Base-by-base conservation (phyloP, 352 stramenopile genomes). In the Pythium scleroteichum region DNA sequence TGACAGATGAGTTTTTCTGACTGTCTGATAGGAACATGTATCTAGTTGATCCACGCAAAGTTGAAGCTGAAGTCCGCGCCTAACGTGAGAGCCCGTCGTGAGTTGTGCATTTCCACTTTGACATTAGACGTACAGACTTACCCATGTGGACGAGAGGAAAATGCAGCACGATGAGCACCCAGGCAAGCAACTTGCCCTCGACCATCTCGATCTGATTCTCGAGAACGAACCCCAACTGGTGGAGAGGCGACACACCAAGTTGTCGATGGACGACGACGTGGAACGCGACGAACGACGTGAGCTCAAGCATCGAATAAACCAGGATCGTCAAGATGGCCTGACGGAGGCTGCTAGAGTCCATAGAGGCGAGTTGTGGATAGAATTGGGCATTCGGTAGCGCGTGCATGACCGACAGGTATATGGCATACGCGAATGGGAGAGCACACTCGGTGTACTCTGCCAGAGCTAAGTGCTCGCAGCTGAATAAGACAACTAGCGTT, bases 201-300 rank as follows among this genome's bases (percentile, higher is more conserved):
- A 76, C 63, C 10, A 72, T 41, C 24, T 69, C 29, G 29, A 47
- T 56, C 32, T 82, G 71, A 4, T 55, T 75, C 42, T 77, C 71
- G 14, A 82, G 45, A 12, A 77, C 68, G 23, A 82, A 79, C 33
- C 68, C 71, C 16, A 82, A 26, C 12, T 72, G 71, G n/a, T 78
- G 60, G 7, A 74, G 3, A 2, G 57, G 54, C n/a, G 69, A 70
- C 8, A 51, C 14, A 12, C 42, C 44, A n/a, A 61, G 20, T 1
- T 27, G 23, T 9, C 59, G 59, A n/a, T 10, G 27, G 7, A 61
- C 16, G 16, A 52, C 17, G 10, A 22, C 9, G 32, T 61, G 49
- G 24, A 61, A 47, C 23, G 47, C 23, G 7, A 57, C 16, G 14
- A 69, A 41, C 32, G 55, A 46, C 19, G 13, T 48, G 2, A 64